phyloP scores from a whole-genome alignment of 2,329 filamentous ascomycete genomes.

The Colletotrichum tropicicola region DNA sequence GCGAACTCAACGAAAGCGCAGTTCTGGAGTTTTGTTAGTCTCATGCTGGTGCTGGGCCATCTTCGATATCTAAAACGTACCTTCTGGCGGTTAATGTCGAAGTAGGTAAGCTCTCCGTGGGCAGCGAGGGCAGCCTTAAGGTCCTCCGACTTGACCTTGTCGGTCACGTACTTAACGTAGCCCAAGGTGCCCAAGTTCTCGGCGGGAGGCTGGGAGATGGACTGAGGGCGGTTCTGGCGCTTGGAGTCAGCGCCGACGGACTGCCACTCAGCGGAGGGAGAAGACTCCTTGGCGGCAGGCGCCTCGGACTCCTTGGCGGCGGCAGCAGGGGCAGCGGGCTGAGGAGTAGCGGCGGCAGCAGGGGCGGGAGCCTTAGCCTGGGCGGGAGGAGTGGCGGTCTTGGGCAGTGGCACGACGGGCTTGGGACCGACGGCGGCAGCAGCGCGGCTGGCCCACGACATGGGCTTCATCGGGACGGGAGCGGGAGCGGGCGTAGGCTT shows the following conservation, averaged over 20 bases:
- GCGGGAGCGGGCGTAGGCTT: constrained; percentile 59
- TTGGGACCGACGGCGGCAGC: constrained; percentile 64
- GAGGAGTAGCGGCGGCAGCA: constrained; percentile 55
- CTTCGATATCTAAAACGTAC: constrained; percentile 54
- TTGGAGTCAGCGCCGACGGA: constrained; percentile 86
- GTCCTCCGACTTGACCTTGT: constrained; percentile 81
- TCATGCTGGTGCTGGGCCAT: constrained; percentile 30
- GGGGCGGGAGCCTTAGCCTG: constrained; percentile 64
- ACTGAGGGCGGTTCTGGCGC: constrained; percentile 80
- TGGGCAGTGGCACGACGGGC: constrained; percentile 63
- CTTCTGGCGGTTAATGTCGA: constrained; percentile 85
- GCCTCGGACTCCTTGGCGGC: constrained; percentile 46
- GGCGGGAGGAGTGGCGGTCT: constrained; percentile 63
- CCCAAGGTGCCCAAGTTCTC: constrained; percentile 83
- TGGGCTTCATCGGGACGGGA: constrained; percentile 64
- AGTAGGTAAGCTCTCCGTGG: constrained; percentile 76
- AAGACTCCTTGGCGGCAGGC: constrained; percentile 58
- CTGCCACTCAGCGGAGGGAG: constrained; percentile 79
- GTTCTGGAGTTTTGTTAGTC: constrained; percentile 67
- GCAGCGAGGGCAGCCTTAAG: constrained; percentile 76
- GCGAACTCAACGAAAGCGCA: constrained; percentile 97
- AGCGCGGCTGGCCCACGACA: constrained; percentile 79
- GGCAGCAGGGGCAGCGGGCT: constrained; percentile 49
- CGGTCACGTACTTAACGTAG: constrained; percentile 96
- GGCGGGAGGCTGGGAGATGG: constrained; percentile 63